Base-by-base conservation (phyloP, 108 stramenopile species). In the Fistulifera pelliculosa region DNA sequence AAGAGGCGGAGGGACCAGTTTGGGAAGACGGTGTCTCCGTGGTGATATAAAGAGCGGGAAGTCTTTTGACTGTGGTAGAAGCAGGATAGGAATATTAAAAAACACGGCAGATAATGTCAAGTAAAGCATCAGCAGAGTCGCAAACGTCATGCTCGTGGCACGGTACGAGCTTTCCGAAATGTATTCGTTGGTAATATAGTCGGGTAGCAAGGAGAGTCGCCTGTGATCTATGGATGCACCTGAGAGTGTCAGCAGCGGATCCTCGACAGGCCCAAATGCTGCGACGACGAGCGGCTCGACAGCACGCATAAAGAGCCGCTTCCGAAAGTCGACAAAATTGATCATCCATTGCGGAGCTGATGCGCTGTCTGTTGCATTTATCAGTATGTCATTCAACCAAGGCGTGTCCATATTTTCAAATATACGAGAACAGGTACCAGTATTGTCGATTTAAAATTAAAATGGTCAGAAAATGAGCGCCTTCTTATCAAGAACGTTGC, bases 41-140 rank as follows among this genome's bases (percentile, higher is more conserved):
- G 90, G 84, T 65, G 74, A 78, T 10, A 85, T 79, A 61, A 93
- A 88, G 3, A 93, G 50, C 2, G 90, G 90, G 66, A 69, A 0
- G 90, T 88, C 66, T 87, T 87, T 76, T 86, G 85, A 58, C 81
- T 86, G 65, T 93, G 90, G 58, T 84, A 86, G 50, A 93, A 93
- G 42, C 90, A 93, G 54, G 72, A 69, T 26, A 88, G 56, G 57
- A 88, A 93, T 23, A 88, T 71, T 2, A 82, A 56, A 25, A 83
- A 57, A 19, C n/a, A 87, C 58, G 28, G 78, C 71, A 22, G 57
- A 54, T 71, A 88, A 73, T 26, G 82, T 72, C 26, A 59, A 52
- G 58, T 77, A 75, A 47, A 93, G 70, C 68, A 79, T 83, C 11
- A 67, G 55, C 0, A 86, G 70, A 12, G 87, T 78, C 39, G 90